These are phyloP conservation scores for Helotiales sp. DNA, from an alignment of 2,329 filamentous ascomycete genomes.

Conservation along the genomic window DNA sequence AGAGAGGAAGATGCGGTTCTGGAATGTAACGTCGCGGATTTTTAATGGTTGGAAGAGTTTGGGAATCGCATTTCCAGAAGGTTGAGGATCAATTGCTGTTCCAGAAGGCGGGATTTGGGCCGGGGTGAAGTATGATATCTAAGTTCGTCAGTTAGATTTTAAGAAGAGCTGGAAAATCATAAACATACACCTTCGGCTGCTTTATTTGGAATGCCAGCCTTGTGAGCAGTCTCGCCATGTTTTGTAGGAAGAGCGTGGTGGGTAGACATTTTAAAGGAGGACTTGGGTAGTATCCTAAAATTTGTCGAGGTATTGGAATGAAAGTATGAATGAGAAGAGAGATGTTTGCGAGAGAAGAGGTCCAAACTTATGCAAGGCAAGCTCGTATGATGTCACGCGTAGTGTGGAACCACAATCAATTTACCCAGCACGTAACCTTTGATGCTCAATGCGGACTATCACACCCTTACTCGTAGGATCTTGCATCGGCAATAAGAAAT, in stretches of 20 bases:
- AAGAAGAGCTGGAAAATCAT: not conserved
- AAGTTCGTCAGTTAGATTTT: not conserved
- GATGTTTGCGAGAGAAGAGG: not conserved
- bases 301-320: not conserved
- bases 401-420: not conserved
- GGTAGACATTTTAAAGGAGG: constrained; percentile 19
- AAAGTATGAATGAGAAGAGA: not conserved
- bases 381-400: constrained; percentile 12
- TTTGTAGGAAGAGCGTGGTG: constrained; percentile 20
- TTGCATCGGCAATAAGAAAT: too few relatives aligned
- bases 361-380: not conserved
- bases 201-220: constrained; percentile 26
- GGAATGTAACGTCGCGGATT: constrained; percentile 53
- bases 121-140: constrained; percentile 46
- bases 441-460: too few relatives aligned
- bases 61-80: constrained; percentile 49
- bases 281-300: not conserved
- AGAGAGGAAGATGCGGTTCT: constrained; percentile 65
- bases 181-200: constrained; percentile 23
- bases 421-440: not conserved
- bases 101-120: constrained; percentile 46
- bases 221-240: constrained; percentile 17
- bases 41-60: constrained; percentile 46
- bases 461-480: too few relatives aligned
- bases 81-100: constrained; percentile 44